These are phyloP conservation scores for Halenospora varia DNA, from an alignment of 495 filamentous ascomycete species.

Conservation along the genomic window DNA sequence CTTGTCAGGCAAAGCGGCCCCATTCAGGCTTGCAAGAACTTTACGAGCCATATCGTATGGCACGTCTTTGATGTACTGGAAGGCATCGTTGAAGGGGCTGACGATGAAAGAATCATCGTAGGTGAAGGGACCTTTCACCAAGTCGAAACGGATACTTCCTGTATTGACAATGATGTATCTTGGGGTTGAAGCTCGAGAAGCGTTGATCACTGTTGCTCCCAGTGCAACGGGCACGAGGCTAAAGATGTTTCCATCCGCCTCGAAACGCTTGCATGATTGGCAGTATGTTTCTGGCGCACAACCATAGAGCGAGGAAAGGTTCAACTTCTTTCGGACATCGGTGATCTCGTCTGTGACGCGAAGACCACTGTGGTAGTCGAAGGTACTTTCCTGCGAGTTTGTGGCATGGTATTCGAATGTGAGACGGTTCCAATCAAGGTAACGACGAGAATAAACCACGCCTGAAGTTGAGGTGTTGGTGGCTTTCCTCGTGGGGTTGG, in stretches of 20 bases:
- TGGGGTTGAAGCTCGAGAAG: slow-evolving; percentile 40
- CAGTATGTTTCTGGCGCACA: slow-evolving; percentile 70
- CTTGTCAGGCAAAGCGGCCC: slow-evolving; percentile 35
- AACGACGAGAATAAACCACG: slow-evolving; percentile 59
- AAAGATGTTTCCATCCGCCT: slow-evolving; percentile 58
- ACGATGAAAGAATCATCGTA: slow-evolving; percentile 73
- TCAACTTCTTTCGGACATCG: slow-evolving; percentile 54
- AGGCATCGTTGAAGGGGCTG: slow-evolving; percentile 72
- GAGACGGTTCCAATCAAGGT: slow-evolving; percentile 81
- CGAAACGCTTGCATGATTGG: slow-evolving; percentile 62
- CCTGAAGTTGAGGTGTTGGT: slow-evolving; percentile 27
- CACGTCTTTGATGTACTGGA: slow-evolving; percentile 64
- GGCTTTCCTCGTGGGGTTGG: slow-evolving; percentile 33
- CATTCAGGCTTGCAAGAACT: slow-evolving; percentile 43
- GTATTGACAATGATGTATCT: slow-evolving; percentile 70
- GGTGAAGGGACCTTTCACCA: slow-evolving; percentile 78
- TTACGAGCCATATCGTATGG: slow-evolving; percentile 59
- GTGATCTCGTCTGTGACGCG: slow-evolving; percentile 63
- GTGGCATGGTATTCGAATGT: slow-evolving; percentile 72
- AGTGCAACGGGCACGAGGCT: slow-evolving; percentile 61
- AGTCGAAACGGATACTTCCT: slow-evolving; percentile 77
- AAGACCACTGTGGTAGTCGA: slow-evolving; percentile 63
- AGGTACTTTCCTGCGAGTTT: slow-evolving; percentile 51
- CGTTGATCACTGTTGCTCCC: slow-evolving; percentile 48
- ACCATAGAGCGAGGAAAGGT: slow-evolving; percentile 61